Evolutionary conservation across 73 alveolate species (phyloP).

Genomic region (Paramecium caudatum): DNA sequence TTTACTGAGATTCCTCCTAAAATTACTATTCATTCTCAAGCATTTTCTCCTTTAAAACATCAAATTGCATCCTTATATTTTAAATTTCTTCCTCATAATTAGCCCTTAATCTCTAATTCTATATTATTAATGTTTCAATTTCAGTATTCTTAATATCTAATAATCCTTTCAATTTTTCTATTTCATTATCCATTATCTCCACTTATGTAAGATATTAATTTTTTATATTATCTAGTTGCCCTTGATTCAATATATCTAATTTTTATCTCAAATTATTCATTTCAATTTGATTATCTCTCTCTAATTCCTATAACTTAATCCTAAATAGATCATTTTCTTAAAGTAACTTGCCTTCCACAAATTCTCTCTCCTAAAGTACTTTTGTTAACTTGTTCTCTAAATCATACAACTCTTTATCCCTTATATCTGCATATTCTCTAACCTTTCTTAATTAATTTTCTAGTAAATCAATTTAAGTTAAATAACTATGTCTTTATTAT

Average conservation of each 20-base stretch:
- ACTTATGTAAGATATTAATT: conserved; percentile 24
- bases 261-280: conserved; percentile 48
- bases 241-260: conserved; percentile 40
- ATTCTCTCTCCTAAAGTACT: conserved; percentile 7
- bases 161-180: conserved; percentile 58
- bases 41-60: conserved; percentile 62
- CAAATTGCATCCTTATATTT: not conserved
- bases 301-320: not conserved
- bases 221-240: conserved; percentile 49
- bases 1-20: conserved; percentile 7
- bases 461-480: conserved; percentile 5
- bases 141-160: conserved; percentile 56
- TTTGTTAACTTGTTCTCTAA: conserved; percentile 19
- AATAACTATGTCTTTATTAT: conserved; percentile 61
- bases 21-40: conserved; percentile 55
- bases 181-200: conserved; percentile 64
- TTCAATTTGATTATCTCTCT: conserved; percentile 38
- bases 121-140: conserved; percentile 37
- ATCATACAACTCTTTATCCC: conserved; percentile 60
- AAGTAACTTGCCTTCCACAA: conserved; percentile 19
- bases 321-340: conserved; percentile 33
- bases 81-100: conserved; percentile 55
- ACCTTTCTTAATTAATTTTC: conserved; percentile 31
- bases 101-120: conserved; percentile 36
- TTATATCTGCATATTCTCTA: conserved; percentile 56